Percentiles rank a stretch among this genome's conserved stretches.
These are phyloP conservation scores for Phyllosticta paracitricarpa DNA, from an alignment of 2,329 filamentous ascomycete genomes.

Conservation along the genomic window DNA sequence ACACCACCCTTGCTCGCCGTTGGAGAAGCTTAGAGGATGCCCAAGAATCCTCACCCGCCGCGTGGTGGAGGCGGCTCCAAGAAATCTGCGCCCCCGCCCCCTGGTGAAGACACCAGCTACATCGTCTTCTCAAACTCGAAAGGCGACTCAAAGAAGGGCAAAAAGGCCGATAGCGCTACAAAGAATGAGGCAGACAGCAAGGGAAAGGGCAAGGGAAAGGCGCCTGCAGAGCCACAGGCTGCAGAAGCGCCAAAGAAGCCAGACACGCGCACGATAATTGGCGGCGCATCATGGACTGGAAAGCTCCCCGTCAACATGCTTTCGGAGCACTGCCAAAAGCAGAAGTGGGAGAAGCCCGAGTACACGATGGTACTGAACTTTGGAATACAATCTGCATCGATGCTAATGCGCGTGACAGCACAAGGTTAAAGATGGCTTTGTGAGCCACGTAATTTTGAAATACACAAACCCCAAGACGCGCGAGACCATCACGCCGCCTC, in stretches of 20 bases:
- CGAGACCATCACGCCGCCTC: constrained; percentile 62
- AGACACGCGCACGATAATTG: constrained; percentile 67
- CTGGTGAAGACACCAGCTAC: constrained; percentile 37
- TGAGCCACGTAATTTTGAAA: constrained; percentile 71
- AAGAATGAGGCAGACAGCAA: constrained; percentile 16
- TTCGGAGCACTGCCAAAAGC: constrained; percentile 89
- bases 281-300: constrained; percentile 91
- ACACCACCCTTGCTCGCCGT: background rate
- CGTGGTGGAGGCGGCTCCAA: constrained; percentile 28
- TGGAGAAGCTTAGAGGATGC: constrained; percentile 25
- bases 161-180: constrained; percentile 16
- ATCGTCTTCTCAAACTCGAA: constrained; percentile 40
- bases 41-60: constrained; percentile 40
- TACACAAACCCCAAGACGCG: constrained; percentile 70
- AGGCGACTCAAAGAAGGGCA: constrained; percentile 30
- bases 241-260: constrained; percentile 46
- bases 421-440: constrained; percentile 63
- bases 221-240: constrained; percentile 13
- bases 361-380: constrained; percentile 60
- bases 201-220: constrained; percentile 27
- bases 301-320: constrained; percentile 91
- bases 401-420: constrained; percentile 30
- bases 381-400: background rate
- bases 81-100: constrained; percentile 19
- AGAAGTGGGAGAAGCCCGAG: constrained; percentile 89